Evolutionary conservation across 1,139 yeast genomes (phyloP).

Genomic region (Taphrina betulina): DNA sequence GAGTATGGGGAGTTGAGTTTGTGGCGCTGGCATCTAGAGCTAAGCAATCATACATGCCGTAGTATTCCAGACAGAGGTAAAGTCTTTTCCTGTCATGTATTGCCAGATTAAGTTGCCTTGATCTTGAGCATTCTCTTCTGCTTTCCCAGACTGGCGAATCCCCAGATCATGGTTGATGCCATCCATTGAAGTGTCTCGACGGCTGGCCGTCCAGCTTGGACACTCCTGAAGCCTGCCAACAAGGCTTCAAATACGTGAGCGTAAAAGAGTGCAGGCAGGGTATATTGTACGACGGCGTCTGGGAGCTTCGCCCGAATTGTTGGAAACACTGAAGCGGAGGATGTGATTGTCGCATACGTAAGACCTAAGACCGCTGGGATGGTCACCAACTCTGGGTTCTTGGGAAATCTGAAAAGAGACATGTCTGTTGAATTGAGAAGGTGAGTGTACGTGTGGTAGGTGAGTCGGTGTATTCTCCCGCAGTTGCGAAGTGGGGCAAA

Average conservation of each 20-base stretch:
- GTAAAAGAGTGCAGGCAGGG: conserved; percentile 14
- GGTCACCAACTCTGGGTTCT: neutral
- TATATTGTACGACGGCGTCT: neutral
- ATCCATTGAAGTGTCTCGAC: conserved; percentile 19
- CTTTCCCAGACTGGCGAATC: conserved; percentile 15
- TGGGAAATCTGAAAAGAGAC: conserved; percentile 16
- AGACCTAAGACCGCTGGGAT: conserved; percentile 6
- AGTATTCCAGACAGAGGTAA: no score
- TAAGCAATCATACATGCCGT: no score
- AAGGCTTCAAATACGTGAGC: conserved; percentile 18
- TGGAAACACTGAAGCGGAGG: conserved; percentile 3
- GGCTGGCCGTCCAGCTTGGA: conserved; percentile 9
- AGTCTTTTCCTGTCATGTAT: no score
- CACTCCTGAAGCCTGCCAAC: conserved; percentile 13
- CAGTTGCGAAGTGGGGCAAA: no score
- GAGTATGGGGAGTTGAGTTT: no score
- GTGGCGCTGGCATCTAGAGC: no score
- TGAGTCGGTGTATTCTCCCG: no score
- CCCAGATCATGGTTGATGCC: conserved; percentile 16
- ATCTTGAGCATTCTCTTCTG: conserved; percentile 17
- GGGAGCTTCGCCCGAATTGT: conserved; percentile 23
- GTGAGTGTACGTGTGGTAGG: no score
- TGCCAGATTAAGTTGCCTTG: no score
- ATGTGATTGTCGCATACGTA: conserved; percentile 4
- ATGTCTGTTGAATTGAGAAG: no score